These are phyloP conservation scores for Yarrowia galli DNA, from an alignment of 1,139 yeast species.

Conservation along the genomic window DNA sequence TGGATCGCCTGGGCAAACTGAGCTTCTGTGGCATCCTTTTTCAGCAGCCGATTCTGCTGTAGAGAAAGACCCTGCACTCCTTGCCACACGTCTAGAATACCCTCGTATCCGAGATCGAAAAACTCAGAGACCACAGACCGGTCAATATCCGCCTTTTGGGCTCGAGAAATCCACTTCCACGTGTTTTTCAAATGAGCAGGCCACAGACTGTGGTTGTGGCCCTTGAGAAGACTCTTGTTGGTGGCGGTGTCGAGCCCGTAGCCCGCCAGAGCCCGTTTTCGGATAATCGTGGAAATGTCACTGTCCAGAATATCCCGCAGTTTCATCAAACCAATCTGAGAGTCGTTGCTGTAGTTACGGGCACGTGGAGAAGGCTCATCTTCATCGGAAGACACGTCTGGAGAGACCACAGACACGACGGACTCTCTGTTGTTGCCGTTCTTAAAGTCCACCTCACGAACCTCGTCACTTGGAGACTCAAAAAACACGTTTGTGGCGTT, in stretches of 20 bases:
- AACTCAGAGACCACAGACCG: slow-evolving; percentile 72
- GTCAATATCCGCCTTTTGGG: slow-evolving; percentile 69
- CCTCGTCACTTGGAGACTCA: slow-evolving; percentile 19
- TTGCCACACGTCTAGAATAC: slow-evolving; percentile 90
- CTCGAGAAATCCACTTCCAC: slow-evolving; percentile 89
- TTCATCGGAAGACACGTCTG: slow-evolving; percentile 47
- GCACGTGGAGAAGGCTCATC: slow-evolving; percentile 45
- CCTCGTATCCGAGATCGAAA: slow-evolving; percentile 84
- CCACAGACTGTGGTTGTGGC: slow-evolving; percentile 47
- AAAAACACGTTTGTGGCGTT: slow-evolving; percentile 65
- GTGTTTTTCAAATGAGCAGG: slow-evolving; percentile 65
- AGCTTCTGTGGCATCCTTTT: slow-evolving; percentile 42
- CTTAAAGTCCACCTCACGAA: not conserved
- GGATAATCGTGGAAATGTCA: slow-evolving; percentile 57
- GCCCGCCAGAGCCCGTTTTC: slow-evolving; percentile 73
- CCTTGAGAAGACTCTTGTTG: slow-evolving; percentile 70
- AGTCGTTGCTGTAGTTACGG: slow-evolving; percentile 30
- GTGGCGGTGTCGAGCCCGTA: slow-evolving; percentile 74
- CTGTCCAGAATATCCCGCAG: slow-evolving; percentile 45
- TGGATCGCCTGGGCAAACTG: slow-evolving; percentile 45
- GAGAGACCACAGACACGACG: slow-evolving; percentile 40
- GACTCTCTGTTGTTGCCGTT: not conserved
- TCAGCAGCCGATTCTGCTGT: slow-evolving; percentile 58
- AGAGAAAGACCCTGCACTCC: slow-evolving; percentile 69
- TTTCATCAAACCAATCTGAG: slow-evolving; percentile 44